Conservation (phyloP, 352 stramenopile species). For the Globisporangium solare region DNA sequence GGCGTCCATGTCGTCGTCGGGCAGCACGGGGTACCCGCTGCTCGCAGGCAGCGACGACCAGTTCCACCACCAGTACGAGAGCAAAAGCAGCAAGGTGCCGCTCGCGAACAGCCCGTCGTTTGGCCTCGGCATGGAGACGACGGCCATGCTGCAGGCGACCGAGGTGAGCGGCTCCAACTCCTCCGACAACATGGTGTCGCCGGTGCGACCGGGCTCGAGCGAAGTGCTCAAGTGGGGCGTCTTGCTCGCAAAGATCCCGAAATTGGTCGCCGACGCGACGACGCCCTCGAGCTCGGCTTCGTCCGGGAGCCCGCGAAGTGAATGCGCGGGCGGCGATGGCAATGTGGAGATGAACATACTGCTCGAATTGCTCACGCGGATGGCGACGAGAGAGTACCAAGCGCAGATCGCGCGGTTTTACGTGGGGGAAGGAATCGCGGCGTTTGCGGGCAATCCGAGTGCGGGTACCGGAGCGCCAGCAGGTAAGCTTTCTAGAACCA, state of each 20-base stretch:
- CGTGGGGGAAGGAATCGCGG: constrained; percentile 13
- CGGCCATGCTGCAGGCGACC: neutral
- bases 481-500: constrained; percentile 7
- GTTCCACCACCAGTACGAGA: constrained; percentile 9
- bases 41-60: constrained; percentile 17
- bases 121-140: neutral
- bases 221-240: constrained; percentile 28
- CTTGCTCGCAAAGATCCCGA: constrained; percentile 33
- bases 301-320: neutral
- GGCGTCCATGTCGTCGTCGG: constrained; percentile 1
- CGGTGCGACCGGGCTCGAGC: neutral
- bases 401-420: constrained; percentile 55
- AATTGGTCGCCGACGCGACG: constrained; percentile 38
- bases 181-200: neutral
- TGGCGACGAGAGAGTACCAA: constrained; percentile 53
- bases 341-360: constrained; percentile 24
- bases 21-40: constrained; percentile 5
- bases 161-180: constrained; percentile 6
- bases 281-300: constrained; percentile 7
- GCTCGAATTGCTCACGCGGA: constrained; percentile 47
- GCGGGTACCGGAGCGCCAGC: constrained; percentile 8
- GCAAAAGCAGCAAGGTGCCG: constrained; percentile 5
- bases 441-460: constrained; percentile 5
- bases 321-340: constrained; percentile 6
- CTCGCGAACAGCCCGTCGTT: constrained; percentile 3